Conservation (phyloP, 805 yeast species). For the Scheffersomyces stipitis region DNA sequence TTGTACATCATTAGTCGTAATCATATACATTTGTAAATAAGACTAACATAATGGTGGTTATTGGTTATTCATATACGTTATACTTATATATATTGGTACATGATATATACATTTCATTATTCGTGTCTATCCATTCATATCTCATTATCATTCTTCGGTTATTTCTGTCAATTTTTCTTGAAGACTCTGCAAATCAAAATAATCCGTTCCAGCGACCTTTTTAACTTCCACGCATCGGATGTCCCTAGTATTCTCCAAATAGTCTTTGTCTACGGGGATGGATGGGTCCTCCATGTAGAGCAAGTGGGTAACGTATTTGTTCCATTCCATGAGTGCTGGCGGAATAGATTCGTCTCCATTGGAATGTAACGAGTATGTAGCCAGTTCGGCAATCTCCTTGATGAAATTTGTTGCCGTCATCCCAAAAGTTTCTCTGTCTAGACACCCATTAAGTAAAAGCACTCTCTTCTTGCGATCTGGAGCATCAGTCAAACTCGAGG, state of each 20-base stretch:
- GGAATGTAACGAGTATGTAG: slow-evolving; percentile 48
- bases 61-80: no score
- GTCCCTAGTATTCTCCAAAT: slow-evolving; percentile 38
- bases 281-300: slow-evolving; percentile 52
- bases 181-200: slow-evolving; percentile 46
- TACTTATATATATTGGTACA: no score
- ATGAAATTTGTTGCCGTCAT: slow-evolving; percentile 62
- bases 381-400: slow-evolving; percentile 53
- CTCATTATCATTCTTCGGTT: no score
- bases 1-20: no score
- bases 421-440: slow-evolving; percentile 78
- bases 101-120: no score
- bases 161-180: slow-evolving; percentile 9
- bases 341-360: slow-evolving; percentile 9
- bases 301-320: slow-evolving; percentile 60
- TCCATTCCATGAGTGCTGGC: slow-evolving; percentile 29
- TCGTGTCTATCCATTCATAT: no score
- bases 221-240: slow-evolving; percentile 47
- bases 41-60: no score
- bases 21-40: slow-evolving; percentile 1
- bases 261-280: slow-evolving; percentile 47
- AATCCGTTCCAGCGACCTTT: slow-evolving; percentile 19
- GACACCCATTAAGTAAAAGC: slow-evolving; percentile 67
- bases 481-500: slow-evolving; percentile 6
- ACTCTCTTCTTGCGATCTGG: slow-evolving; percentile 44